Evolutionary conservation across 768 basidiomycete species (phyloP).

Genomic region (Clitopilus hobsonii): DNA sequence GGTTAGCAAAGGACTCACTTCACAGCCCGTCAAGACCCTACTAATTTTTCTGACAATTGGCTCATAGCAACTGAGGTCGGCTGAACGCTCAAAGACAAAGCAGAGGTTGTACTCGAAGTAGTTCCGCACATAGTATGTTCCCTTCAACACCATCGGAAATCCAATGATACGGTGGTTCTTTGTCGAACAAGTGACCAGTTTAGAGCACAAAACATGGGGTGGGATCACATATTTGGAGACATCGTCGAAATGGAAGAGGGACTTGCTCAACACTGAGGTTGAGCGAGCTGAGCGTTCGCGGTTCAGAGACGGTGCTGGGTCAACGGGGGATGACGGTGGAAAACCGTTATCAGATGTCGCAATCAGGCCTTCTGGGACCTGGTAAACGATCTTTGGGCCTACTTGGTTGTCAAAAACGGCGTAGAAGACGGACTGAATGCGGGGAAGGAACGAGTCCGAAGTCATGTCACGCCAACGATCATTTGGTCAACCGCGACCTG

Average conservation of each 20-base stretch:
- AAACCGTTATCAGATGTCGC: slow-evolving; percentile 37
- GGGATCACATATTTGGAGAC: slow-evolving; percentile 96
- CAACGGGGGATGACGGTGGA: slow-evolving; percentile 26
- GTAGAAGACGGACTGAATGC: slow-evolving; percentile 88
- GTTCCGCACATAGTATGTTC: slow-evolving; percentile 69
- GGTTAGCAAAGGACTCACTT: slow-evolving; percentile 49
- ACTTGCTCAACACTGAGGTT: slow-evolving; percentile 37
- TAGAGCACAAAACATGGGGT: slow-evolving; percentile 75
- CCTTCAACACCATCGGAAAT: slow-evolving; percentile 78
- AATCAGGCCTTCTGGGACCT: slow-evolving; percentile 92
- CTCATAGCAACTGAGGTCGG: slow-evolving; percentile 93
- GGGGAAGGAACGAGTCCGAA: slow-evolving; percentile 68
- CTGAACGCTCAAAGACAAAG: slow-evolving; percentile 90
- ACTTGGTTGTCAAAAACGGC: slow-evolving; percentile 83
- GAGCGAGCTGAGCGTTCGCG: slow-evolving; percentile 39
- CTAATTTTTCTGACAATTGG: slow-evolving; percentile 93
- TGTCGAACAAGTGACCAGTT: slow-evolving; percentile 84
- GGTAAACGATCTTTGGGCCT: slow-evolving; percentile 88
- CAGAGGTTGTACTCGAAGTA: slow-evolving; percentile 94
- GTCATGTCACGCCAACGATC: slow-evolving; percentile 25
- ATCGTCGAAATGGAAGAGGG: slow-evolving; percentile 84
- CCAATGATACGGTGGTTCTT: slow-evolving; percentile 84
- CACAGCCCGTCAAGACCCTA: slow-evolving; percentile 82
- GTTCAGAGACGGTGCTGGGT: slow-evolving; percentile 15
- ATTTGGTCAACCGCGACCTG: neutral